These are phyloP conservation scores for Mycena epipterygia DNA, from an alignment of 768 basidiomycete genomes.

Conservation along the genomic window DNA sequence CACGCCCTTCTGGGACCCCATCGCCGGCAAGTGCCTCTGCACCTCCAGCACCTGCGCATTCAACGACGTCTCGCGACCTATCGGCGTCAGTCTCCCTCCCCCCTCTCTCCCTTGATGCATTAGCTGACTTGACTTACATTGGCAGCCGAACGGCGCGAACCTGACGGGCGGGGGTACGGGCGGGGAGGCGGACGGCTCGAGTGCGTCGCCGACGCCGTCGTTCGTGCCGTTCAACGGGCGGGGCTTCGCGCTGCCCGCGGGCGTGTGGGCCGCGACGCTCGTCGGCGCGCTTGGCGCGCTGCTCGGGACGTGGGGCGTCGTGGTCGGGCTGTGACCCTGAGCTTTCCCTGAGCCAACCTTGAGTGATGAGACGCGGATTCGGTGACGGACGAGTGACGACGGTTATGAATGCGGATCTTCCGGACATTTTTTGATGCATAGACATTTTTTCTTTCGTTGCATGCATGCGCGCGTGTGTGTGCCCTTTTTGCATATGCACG, in stretches of 20 bases:
- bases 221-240: slow-evolving; percentile 65
- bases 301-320: slow-evolving; percentile 32
- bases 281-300: slow-evolving; percentile 34
- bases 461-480: no score
- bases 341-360: no score
- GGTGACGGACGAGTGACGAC: no score
- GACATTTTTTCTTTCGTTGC: no score
- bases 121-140: background rate
- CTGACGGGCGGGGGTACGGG: slow-evolving; percentile 69
- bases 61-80: slow-evolving; percentile 71
- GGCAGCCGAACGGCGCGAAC: slow-evolving; percentile 70
- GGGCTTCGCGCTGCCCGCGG: slow-evolving; percentile 21
- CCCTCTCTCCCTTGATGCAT: background rate
- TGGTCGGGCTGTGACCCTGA: background rate
- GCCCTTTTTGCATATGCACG: no score
- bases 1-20: slow-evolving; percentile 87
- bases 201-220: slow-evolving; percentile 45
- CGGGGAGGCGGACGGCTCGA: slow-evolving; percentile 34
- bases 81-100: slow-evolving; percentile 53
- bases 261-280: slow-evolving; percentile 33
- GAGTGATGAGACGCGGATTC: no score
- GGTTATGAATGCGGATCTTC: no score
- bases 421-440: background rate
- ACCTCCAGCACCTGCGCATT: slow-evolving; percentile 69
- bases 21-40: slow-evolving; percentile 75